Percentiles rank a stretch among this genome's conserved stretches.
Evolutionary conservation across 495 filamentous ascomycete genomes (phyloP).

Genomic region (Articulospora tetracladia): DNA sequence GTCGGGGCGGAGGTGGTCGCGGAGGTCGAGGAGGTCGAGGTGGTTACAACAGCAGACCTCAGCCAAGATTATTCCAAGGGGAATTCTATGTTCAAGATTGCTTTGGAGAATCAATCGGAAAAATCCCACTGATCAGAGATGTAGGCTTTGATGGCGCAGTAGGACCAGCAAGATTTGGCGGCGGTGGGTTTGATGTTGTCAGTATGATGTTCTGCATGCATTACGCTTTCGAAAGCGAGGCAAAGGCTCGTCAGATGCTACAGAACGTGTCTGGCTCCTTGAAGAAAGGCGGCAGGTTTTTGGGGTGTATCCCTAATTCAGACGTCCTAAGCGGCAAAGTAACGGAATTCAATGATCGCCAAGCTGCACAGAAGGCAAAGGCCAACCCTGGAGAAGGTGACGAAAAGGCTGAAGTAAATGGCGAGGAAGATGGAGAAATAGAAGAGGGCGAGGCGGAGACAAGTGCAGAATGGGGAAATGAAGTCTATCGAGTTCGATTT

Average conservation of each 20-base stretch:
- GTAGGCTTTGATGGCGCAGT: slow-evolving; percentile 75
- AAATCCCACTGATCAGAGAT: slow-evolving; percentile 70
- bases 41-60: slow-evolving; percentile 31
- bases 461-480: slow-evolving; percentile 82
- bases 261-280: slow-evolving; percentile 84
- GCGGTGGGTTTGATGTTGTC: slow-evolving; percentile 90
- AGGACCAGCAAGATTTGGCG: slow-evolving; percentile 42
- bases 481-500: slow-evolving; percentile 85
- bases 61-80: slow-evolving; percentile 65
- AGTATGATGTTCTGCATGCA: slow-evolving; percentile 99
- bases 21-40: slow-evolving; percentile 52
- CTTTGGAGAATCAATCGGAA: slow-evolving; percentile 74
- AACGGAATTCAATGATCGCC: slow-evolving; percentile 51
- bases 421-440: slow-evolving; percentile 43
- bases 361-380: slow-evolving; percentile 33
- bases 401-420: slow-evolving; percentile 1
- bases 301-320: slow-evolving; percentile 90
- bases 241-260: slow-evolving; percentile 86
- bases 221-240: slow-evolving; percentile 92
- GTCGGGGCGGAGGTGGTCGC: slow-evolving; percentile 47
- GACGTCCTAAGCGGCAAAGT: slow-evolving; percentile 74
- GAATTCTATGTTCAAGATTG: slow-evolving; percentile 88
- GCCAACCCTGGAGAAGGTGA: slow-evolving; percentile 24
- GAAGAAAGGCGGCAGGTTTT: slow-evolving; percentile 90
- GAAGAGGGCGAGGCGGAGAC: slow-evolving; percentile 50